Percentiles rank a stretch among this genome's conserved stretches.
phyloP scores from a whole-genome alignment of 73 alveolate genomes.

The Uronychia binucleata region DNA sequence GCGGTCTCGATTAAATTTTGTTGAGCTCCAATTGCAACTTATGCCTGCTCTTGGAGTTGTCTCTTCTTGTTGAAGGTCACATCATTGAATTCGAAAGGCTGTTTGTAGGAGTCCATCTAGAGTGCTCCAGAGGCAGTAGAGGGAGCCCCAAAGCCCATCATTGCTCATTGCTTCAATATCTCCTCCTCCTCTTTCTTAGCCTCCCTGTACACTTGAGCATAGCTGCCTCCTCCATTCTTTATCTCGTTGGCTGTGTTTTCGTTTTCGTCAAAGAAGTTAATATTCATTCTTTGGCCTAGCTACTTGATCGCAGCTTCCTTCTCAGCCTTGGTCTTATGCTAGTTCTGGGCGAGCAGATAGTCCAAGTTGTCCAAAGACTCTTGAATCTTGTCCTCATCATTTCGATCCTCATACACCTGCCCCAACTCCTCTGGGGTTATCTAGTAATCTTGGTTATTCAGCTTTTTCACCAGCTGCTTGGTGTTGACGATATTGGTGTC shows the following conservation, averaged over 20 bases:
- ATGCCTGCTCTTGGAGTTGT: neutral
- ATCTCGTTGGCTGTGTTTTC: neutral
- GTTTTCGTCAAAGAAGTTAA: neutral
- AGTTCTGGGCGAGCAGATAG: neutral
- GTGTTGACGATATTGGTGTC: slow-evolving; percentile 30
- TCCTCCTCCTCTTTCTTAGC: neutral
- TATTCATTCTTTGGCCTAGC: neutral
- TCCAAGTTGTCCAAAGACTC: neutral
- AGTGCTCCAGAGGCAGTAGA: too few relatives aligned
- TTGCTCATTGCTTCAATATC: neutral
- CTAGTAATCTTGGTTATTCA: neutral
- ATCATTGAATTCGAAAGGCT: neutral
- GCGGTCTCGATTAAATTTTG: too few relatives aligned
- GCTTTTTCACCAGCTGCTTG: slow-evolving; percentile 9
- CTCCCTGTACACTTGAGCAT: neutral
- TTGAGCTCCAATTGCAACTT: neutral
- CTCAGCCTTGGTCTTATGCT: neutral
- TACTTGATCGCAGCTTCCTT: neutral
- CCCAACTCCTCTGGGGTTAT: neutral
- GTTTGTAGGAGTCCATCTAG: neutral
- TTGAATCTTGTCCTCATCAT: neutral
- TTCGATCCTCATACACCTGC: neutral
- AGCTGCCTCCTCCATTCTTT: neutral
- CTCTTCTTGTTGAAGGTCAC: neutral
- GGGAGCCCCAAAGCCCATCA: too few relatives aligned